Evolutionary conservation across 768 basidiomycete genomes (phyloP).

Genomic region (Ramaria sp.): DNA sequence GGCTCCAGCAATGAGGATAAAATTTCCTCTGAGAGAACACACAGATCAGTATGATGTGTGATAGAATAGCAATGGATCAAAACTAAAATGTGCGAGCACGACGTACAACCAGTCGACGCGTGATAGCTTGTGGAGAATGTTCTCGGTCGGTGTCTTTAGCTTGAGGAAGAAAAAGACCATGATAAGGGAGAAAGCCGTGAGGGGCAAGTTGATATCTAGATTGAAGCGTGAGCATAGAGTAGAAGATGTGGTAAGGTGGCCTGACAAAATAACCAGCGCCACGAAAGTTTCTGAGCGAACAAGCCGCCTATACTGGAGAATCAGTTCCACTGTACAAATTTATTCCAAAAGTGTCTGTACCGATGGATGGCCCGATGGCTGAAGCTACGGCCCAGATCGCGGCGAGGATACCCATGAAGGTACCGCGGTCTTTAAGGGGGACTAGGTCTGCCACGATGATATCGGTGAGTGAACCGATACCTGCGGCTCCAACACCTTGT

Average conservation of each 20-base stretch:
- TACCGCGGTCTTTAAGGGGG: slow-evolving; percentile 22
- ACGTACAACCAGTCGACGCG: slow-evolving; percentile 35
- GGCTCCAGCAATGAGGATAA: slow-evolving; percentile 26
- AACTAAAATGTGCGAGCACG: not conserved
- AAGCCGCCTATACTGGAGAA: slow-evolving; percentile 13
- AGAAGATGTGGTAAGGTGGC: slow-evolving; percentile 12
- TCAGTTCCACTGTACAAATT: not conserved
- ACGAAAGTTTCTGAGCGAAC: slow-evolving; percentile 15
- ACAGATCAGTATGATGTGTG: slow-evolving; percentile 8
- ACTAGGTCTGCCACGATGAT: slow-evolving; percentile 21
- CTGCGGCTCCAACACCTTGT: slow-evolving; percentile 10
- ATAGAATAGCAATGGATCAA: not conserved
- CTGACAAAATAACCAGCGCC: slow-evolving; percentile 25
- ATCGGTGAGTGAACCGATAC: slow-evolving; percentile 15
- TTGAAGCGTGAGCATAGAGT: not conserved
- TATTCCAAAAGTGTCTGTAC: not conserved
- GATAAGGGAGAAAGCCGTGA: slow-evolving; percentile 21
- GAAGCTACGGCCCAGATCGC: slow-evolving; percentile 16
- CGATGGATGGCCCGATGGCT: slow-evolving; percentile 5
- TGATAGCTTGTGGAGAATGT: slow-evolving; percentile 23
- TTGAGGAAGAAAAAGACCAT: slow-evolving; percentile 23
- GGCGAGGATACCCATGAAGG: slow-evolving; percentile 20
- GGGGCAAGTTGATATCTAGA: slow-evolving; percentile 31
- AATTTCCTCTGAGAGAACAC: slow-evolving; percentile 26
- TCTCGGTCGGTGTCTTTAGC: slow-evolving; percentile 24